These are phyloP conservation scores for Dipteronia dyeriana DNA, from an alignment of 345 rosid genomes.

Conservation along the genomic window DNA sequence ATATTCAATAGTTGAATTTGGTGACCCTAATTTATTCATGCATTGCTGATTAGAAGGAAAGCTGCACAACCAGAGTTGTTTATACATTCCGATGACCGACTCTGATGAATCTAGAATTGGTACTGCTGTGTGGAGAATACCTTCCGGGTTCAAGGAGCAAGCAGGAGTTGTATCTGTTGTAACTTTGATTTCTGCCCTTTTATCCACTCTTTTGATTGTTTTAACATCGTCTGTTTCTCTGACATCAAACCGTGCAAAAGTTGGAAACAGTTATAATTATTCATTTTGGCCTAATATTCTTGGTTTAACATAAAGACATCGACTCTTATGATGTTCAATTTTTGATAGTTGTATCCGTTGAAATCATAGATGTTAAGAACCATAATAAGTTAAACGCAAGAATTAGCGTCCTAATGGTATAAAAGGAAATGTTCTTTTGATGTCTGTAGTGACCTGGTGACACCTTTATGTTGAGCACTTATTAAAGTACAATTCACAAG, in stretches of 20 bases:
- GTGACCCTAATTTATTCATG: constrained; percentile 60
- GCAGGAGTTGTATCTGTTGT: constrained; percentile 48
- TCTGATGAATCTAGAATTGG: constrained; percentile 17
- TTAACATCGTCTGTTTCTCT: constrained; percentile 36
- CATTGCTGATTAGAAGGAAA: constrained; percentile 48
- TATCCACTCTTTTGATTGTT: constrained; percentile 48
- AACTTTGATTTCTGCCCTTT: constrained; percentile 51
- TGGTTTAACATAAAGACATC: too few species aligned
- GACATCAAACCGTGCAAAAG: constrained; percentile 15
- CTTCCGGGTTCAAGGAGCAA: constrained; percentile 56
- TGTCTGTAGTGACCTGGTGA: too few species aligned
- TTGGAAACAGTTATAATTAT: neutral
- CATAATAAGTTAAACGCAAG: too few species aligned
- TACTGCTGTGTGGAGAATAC: constrained; percentile 59
- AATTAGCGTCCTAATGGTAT: too few species aligned
- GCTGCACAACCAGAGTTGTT: constrained; percentile 35
- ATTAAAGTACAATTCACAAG: too few species aligned
- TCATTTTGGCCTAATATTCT: too few species aligned
- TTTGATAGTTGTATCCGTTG: too few species aligned
- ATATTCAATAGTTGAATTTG: constrained; percentile 57
- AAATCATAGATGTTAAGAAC: too few species aligned
- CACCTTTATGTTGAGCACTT: too few species aligned
- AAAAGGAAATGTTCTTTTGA: too few species aligned
- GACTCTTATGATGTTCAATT: too few species aligned
- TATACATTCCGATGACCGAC: constrained; percentile 33